Conservation (phyloP, 441 rosid species). For the Arabidopsis hybrid region DNA sequence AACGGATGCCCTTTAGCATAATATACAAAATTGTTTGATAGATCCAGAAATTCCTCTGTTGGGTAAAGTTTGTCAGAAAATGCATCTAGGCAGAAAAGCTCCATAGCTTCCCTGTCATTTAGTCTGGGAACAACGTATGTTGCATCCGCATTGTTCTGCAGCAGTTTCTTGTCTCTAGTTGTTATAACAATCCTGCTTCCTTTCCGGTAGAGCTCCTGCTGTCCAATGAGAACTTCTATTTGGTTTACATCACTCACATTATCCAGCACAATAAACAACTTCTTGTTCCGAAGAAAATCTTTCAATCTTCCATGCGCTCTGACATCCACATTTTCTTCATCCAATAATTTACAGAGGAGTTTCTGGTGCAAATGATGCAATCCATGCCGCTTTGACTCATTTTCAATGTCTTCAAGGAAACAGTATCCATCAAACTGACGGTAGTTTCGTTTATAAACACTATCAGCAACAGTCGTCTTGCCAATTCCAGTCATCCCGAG, state of each 20-base stretch:
- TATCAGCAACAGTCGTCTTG: conserved; percentile 36
- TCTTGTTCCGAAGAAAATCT: conserved; percentile 22
- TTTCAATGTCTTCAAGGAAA: conserved; percentile 33
- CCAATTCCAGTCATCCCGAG: conserved; percentile 54
- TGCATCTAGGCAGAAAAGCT: conserved; percentile 46
- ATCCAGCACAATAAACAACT: conserved; percentile 44
- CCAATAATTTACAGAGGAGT: conserved; percentile 32
- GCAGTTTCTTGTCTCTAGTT: conserved; percentile 44
- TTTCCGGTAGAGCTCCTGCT: conserved; percentile 25
- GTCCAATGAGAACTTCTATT: conserved; percentile 20
- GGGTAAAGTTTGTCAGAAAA: conserved; percentile 33
- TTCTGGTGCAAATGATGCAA: conserved; percentile 14
- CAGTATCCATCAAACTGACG: conserved; percentile 30
- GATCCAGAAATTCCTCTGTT: not conserved
- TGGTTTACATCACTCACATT: conserved; percentile 36
- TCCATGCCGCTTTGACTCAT: conserved; percentile 5
- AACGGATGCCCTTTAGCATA: conserved; percentile 49
- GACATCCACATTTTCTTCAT: conserved; percentile 23
- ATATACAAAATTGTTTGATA: conserved; percentile 28
- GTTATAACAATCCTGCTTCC: conserved; percentile 53
- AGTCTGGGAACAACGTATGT: conserved; percentile 29
- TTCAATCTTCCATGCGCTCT: not conserved
- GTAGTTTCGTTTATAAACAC: conserved; percentile 20
- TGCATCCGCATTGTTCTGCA: not conserved
- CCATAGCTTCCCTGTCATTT: conserved; percentile 37